Evolutionary conservation across 1,284 basidiomycete genomes (phyloP), one percentile per base, ranked within the genome.

Genomic region (Puccinia novopanici): DNA sequence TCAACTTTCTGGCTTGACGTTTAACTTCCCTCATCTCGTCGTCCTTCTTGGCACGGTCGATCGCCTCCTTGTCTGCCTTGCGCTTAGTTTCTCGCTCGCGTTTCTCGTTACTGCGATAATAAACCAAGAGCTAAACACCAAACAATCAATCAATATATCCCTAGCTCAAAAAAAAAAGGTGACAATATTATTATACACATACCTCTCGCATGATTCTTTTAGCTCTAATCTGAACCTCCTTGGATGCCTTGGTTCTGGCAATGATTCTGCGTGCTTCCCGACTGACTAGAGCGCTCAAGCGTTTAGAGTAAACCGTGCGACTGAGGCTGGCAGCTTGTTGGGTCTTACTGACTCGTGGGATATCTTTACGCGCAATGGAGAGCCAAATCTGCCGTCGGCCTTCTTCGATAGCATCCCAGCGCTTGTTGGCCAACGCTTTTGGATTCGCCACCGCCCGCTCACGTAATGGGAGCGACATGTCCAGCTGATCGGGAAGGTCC

Each of bases 81-180:
- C 93, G 94, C 82, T 95, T 91, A 42, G 94, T 90, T 82, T 98
- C 94, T 77, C 95, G 89, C 82, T 86, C 85, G 86, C 93, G 92
- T 85, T 95, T 95, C 86, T 99, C 96, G 84, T 98, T 98, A 87
- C 95, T 95, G 87, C 93, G 94, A 94, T 95, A 98, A 87, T 95
- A 97, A 40, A 95, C 91, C 83, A 97, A 91, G 91, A 98, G 95
- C 88, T 96, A 70, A 22, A 22, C 45, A 80, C 75, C 71, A 82
- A 59, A 3, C 50, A 71, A n/a, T 24, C 1, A 65, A n/a, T 27
- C 19, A 63, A 55, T 22, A n/a, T 37, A 34, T 45, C 12, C 42
- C n/a, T n/a, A n/a, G n/a, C n/a, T n/a, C n/a, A n/a, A n/a, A n/a
- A n/a, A n/a, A n/a, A n/a, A n/a, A n/a, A n/a, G n/a, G n/a, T 34